Evolutionary conservation across 805 yeast genomes (phyloP), one percentile per base, ranked within the genome.

Genomic region (Ogataea nonfermentans): DNA sequence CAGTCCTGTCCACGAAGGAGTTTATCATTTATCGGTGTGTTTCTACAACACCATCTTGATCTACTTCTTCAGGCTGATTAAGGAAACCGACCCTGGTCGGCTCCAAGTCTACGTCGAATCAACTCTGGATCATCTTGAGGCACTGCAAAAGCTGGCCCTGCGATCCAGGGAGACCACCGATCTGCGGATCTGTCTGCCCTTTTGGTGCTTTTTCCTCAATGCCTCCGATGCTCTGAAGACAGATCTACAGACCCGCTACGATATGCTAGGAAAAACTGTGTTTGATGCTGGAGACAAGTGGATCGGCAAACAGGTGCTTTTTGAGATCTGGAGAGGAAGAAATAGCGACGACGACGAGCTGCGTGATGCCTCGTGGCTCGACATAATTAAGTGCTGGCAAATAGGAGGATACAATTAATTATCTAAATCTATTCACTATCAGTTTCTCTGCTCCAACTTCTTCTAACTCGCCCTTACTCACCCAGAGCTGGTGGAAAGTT

Each of bases 401-500:
- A 47, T 62, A 7, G 47, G 59, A 2, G 67, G 65, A 1, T 62
- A 53, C 37, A 47, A 58, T 29, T 62, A 27, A 32, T 56, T 61
- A 89, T 65, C 95, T 81, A 63, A 89, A 89, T 65, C 96, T 74
- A 61, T 84, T 91, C 40, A 77, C 76, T 41, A 87, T 73, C 41
- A 90, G 71, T 59, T 88, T 78, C 40, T 86, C 93, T 9, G 80
- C 79, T 5, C 97, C 97, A 17, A 80, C 87, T 61, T 90, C 96
- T 46, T 86, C 88, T 53, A 82, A 85, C 62, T 90, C 97, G 49
- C 76, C 78, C 55, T 79, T 81, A 29, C 90, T 84, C 2, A 90
- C 95, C 96, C 96, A 90, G 65, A 85, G 67, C 62, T 90, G 97
- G 61, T 90, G 97, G 71, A 90, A 90, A 2, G 96, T 86, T 24